Conservation (phyloP, 331 rosid species). For the Ulmus americana region DNA sequence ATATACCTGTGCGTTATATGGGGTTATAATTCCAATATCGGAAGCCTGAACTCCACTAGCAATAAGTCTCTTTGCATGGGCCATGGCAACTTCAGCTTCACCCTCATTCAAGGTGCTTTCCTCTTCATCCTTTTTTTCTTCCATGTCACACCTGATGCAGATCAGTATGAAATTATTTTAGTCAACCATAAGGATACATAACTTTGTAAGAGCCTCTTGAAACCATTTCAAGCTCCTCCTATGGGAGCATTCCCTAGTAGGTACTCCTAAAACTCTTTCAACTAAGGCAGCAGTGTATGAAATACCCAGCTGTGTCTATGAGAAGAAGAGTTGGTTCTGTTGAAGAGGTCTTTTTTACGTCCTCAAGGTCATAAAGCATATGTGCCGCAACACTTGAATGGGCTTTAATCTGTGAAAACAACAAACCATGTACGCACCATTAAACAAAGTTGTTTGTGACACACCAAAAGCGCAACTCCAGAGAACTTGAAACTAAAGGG, state of each 20-base stretch:
- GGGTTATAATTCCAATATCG: conserved; percentile 91
- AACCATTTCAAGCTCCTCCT: conserved; percentile 11
- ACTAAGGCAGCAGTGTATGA: conserved; percentile 15
- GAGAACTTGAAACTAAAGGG: conserved; percentile 13
- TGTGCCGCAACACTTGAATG: conserved; percentile 90
- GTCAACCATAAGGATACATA: neutral
- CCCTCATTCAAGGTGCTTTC: conserved; percentile 97
- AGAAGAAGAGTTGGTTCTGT: conserved; percentile 89
- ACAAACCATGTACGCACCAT: neutral
- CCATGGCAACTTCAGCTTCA: conserved; percentile 84
- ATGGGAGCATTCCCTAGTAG: conserved; percentile 3
- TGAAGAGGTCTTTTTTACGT: conserved; percentile 69
- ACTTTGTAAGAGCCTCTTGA: neutral
- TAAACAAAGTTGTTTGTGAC: neutral
- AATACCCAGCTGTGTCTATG: conserved; percentile 91
- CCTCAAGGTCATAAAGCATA: conserved; percentile 67
- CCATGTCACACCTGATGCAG: conserved; percentile 84
- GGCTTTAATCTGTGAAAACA: conserved; percentile 60
- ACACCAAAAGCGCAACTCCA: neutral
- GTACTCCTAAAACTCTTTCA: conserved; percentile 11
- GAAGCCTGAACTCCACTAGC: conserved; percentile 85
- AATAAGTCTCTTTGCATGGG: conserved; percentile 74
- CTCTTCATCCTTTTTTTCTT: conserved; percentile 97
- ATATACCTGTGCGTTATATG: conserved; percentile 90
- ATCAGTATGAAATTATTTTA: conserved; percentile 22